These are phyloP conservation scores for Scedosporium boydii DNA, from an alignment of 2,329 filamentous ascomycete species.

Conservation along the genomic window DNA sequence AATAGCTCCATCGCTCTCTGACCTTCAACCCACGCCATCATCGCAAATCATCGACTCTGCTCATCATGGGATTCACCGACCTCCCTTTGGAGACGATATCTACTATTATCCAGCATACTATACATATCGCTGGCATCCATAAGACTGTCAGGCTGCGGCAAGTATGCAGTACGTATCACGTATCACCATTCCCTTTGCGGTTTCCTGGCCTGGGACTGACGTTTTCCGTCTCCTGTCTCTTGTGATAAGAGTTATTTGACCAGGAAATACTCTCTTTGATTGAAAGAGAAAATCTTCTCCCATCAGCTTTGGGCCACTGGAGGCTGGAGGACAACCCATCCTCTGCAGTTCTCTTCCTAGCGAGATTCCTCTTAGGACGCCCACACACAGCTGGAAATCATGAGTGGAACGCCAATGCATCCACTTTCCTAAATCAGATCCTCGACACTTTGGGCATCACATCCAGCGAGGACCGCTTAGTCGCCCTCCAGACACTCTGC, in stretches of 20 bases:
- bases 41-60: neutral
- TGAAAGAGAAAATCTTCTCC: neutral
- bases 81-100: neutral
- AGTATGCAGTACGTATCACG: neutral
- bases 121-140: neutral
- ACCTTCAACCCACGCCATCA: neutral
- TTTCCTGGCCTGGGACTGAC: too few relatives aligned
- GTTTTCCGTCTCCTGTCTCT: neutral
- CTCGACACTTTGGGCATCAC: neutral
- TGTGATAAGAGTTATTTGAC: neutral
- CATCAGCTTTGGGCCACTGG: neutral
- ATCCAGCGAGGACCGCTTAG: neutral
- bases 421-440: neutral
- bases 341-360: neutral
- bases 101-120: neutral
- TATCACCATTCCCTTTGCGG: neutral
- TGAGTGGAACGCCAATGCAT: neutral
- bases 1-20: too few relatives aligned
- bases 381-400: neutral
- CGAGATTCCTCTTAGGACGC: neutral
- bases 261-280: neutral
- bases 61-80: neutral
- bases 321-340: neutral
- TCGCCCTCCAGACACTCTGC: neutral
- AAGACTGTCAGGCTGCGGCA: neutral